Evolutionary conservation across 768 basidiomycete genomes (phyloP).

Genomic region (Termitomyces sp.): DNA sequence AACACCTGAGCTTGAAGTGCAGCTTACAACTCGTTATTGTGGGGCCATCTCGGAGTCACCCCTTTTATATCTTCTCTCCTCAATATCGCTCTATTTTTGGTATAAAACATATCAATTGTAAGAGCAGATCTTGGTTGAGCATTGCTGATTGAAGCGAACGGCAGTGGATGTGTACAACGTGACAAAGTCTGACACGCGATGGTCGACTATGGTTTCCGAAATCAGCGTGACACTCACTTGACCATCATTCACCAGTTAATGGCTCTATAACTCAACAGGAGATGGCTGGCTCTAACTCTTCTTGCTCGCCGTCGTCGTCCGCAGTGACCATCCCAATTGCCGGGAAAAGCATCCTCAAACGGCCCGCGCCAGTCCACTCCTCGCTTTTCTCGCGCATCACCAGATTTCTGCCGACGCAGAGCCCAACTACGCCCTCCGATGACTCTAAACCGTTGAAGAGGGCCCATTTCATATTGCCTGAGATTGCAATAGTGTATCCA

Average conservation of each 20-base stretch:
- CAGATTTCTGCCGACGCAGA: slow-evolving; percentile 65
- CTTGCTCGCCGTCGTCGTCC: slow-evolving; percentile 70
- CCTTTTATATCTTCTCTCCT: no score
- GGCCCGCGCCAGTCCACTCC: slow-evolving; percentile 62
- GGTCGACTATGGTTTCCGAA: not conserved
- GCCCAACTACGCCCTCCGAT: slow-evolving; percentile 32
- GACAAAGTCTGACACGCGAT: slow-evolving; percentile 1
- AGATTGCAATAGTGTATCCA: slow-evolving; percentile 85
- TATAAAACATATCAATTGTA: not conserved
- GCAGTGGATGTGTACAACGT: not conserved
- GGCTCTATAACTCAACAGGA: slow-evolving; percentile 6
- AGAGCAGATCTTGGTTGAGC: not conserved
- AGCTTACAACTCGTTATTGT: not conserved
- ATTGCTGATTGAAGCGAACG: not conserved
- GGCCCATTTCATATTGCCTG: slow-evolving; percentile 89
- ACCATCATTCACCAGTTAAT: slow-evolving; percentile 11
- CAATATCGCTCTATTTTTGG: not conserved
- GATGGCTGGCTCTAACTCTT: slow-evolving; percentile 37
- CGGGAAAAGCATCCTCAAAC: slow-evolving; percentile 80
- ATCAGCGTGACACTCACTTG: slow-evolving; percentile 2
- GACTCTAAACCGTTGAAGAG: slow-evolving; percentile 67
- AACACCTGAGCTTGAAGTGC: no score
- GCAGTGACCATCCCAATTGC: slow-evolving; percentile 77
- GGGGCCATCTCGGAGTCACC: no score
- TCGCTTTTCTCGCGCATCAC: slow-evolving; percentile 73